Percentiles rank a stretch among this genome's conserved stretches.
phyloP scores from a whole-genome alignment of 1,284 basidiomycete genomes.

The Albatrellus sp. region DNA sequence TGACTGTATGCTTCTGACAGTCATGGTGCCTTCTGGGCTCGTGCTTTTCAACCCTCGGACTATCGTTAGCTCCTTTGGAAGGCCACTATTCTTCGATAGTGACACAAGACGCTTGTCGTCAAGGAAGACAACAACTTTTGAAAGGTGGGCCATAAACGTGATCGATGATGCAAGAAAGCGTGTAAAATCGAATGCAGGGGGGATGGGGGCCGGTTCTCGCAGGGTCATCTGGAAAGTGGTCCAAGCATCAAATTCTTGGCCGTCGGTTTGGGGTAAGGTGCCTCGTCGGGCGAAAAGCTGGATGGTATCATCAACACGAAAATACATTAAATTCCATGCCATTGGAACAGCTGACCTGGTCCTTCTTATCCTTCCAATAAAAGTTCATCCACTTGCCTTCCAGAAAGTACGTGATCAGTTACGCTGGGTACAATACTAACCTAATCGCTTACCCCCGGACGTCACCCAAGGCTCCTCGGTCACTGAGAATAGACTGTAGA shows the following conservation, averaged over 20 bases:
- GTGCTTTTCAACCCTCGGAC: constrained; percentile 37
- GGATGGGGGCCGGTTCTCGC: constrained; percentile 75
- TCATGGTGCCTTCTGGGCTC: constrained; percentile 51
- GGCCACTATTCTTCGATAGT: constrained; percentile 59
- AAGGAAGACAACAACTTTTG: constrained; percentile 67
- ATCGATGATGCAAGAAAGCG: constrained; percentile 89
- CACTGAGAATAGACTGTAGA: constrained; percentile 72
- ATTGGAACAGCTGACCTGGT: constrained; percentile 37
- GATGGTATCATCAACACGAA: not conserved
- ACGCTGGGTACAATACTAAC: not conserved
- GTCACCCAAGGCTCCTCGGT: constrained; percentile 93
- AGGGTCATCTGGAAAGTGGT: constrained; percentile 88
- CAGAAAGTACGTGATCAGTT: not conserved
- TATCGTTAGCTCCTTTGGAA: constrained; percentile 44
- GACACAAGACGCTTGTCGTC: constrained; percentile 70
- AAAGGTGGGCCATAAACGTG: constrained; percentile 84
- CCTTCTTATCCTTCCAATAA: constrained; percentile 90
- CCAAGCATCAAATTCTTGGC: constrained; percentile 40
- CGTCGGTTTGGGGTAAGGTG: constrained; percentile 33
- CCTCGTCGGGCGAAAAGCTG: constrained; percentile 74
- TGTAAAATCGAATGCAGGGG: constrained; percentile 75
- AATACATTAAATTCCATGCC: too few relatives aligned
- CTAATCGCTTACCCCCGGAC: constrained; percentile 51
- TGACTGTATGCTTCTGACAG: constrained; percentile 48
- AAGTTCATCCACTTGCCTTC: constrained; percentile 88